These are phyloP conservation scores for Podospora comata DNA, from an alignment of 495 filamentous ascomycete species.

Conservation along the genomic window DNA sequence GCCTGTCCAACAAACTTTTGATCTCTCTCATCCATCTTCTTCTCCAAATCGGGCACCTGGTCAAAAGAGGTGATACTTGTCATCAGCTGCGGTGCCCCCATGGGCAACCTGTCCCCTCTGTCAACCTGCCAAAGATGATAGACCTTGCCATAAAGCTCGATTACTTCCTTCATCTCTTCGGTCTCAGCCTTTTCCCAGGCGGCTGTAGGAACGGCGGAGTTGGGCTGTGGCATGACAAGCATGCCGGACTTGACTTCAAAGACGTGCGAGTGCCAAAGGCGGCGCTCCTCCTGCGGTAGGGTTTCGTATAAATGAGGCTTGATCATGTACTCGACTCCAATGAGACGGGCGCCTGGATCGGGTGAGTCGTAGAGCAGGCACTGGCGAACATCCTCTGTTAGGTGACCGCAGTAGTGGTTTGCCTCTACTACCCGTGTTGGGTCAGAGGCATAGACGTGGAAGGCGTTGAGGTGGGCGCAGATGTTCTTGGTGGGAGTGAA, in stretches of 20 bases:
- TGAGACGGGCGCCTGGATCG: constrained; percentile 62
- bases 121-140: constrained; percentile 89
- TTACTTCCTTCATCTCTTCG: constrained; percentile 71
- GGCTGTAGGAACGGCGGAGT: constrained; percentile 44
- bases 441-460: constrained; percentile 74
- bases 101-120: constrained; percentile 68
- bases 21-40: constrained; percentile 62
- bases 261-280: constrained; percentile 77
- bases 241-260: constrained; percentile 86
- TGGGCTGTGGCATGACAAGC: constrained; percentile 76
- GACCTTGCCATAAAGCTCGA: constrained; percentile 79
- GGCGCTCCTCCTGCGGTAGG: constrained; percentile 61
- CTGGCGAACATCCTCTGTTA: constrained; percentile 69
- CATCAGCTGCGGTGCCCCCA: constrained; percentile 77
- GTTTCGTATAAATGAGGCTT: constrained; percentile 63
- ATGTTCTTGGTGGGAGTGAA: constrained; percentile 72
- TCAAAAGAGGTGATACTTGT: constrained; percentile 61
- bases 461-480: constrained; percentile 83
- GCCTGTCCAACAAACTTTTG: constrained; percentile 49
- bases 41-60: constrained; percentile 58
- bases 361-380: constrained; percentile 82
- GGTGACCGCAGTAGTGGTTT: constrained; percentile 81
- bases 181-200: constrained; percentile 76
- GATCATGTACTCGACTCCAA: constrained; percentile 95
- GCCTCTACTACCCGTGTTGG: constrained; percentile 66